Conservation (phyloP, 2,329 filamentous ascomycete genomes). For the Epichloe amarillans region DNA sequence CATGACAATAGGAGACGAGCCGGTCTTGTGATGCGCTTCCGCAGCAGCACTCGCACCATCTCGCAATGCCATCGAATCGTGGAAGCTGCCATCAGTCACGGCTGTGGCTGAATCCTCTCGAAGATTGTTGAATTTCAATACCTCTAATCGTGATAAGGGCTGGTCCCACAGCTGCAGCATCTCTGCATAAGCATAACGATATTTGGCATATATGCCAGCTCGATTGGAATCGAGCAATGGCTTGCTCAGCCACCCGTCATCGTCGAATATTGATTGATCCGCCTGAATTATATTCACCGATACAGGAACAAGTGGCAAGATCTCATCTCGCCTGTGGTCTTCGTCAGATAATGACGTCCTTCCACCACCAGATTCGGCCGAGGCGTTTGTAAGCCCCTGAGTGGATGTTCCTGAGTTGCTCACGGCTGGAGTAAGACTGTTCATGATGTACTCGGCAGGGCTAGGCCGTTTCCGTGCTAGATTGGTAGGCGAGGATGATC, state of each 20-base stretch:
- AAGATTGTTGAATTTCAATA: slow-evolving; percentile 56
- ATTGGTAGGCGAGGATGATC: slow-evolving; percentile 31
- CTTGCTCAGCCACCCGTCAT: slow-evolving; percentile 50
- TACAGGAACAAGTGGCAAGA: slow-evolving; percentile 34
- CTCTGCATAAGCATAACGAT: slow-evolving; percentile 54
- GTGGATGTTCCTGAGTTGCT: slow-evolving; percentile 27
- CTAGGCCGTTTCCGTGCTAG: slow-evolving; percentile 41
- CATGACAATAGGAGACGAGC: slow-evolving; percentile 39
- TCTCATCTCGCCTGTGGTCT: slow-evolving; percentile 33
- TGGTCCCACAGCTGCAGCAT: slow-evolving; percentile 54
- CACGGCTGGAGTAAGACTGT: slow-evolving; percentile 35
- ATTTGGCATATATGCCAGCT: slow-evolving; percentile 39
- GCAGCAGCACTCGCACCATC: slow-evolving; percentile 24
- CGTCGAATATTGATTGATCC: slow-evolving; percentile 53
- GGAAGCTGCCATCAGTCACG: slow-evolving; percentile 19
- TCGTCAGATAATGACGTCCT: slow-evolving; percentile 43
- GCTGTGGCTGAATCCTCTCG: slow-evolving; percentile 28
- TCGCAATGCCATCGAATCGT: slow-evolving; percentile 24
- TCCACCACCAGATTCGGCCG: slow-evolving; percentile 31
- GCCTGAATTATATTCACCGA: slow-evolving; percentile 40
- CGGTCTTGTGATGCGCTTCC: slow-evolving; percentile 22
- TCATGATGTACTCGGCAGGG: slow-evolving; percentile 47
- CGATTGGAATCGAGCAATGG: slow-evolving; percentile 42
- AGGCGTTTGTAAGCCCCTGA: slow-evolving; percentile 34
- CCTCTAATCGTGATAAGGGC: slow-evolving; percentile 48